These are phyloP conservation scores for Hypholoma sublateritium DNA, from an alignment of 768 basidiomycete species.

Conservation along the genomic window DNA sequence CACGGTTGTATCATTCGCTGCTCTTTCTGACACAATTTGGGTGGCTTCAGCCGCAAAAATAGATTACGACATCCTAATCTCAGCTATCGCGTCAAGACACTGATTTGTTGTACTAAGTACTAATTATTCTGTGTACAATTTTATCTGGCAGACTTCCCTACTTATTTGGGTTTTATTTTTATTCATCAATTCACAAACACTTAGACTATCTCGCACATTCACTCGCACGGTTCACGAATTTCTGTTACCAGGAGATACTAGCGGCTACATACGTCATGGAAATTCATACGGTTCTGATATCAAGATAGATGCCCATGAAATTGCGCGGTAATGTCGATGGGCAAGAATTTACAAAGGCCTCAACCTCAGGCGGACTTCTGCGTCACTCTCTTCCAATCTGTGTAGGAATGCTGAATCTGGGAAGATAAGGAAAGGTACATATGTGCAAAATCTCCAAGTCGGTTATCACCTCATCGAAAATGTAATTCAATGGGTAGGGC, in stretches of 20 bases:
- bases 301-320: no score
- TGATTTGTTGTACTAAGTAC: slow-evolving; percentile 11
- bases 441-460: no score
- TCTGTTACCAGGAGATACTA: background rate
- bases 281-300: no score
- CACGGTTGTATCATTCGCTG: background rate
- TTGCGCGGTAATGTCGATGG: no score
- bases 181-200: background rate
- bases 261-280: no score
- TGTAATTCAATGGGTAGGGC: no score
- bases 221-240: background rate
- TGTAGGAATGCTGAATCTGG: no score
- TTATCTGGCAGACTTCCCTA: background rate
- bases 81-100: slow-evolving; percentile 41
- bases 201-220: background rate
- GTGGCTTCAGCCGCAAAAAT: slow-evolving; percentile 54
- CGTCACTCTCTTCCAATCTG: no score
- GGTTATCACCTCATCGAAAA: no score
- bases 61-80: slow-evolving; percentile 62
- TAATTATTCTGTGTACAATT: background rate
- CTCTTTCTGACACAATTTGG: background rate
- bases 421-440: no score
- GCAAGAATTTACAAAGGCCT: no score
- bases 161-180: background rate
- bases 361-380: no score